These are phyloP conservation scores for Blastobotrys arbuscula DNA, from an alignment of 1,139 yeast species.

Conservation along the genomic window DNA sequence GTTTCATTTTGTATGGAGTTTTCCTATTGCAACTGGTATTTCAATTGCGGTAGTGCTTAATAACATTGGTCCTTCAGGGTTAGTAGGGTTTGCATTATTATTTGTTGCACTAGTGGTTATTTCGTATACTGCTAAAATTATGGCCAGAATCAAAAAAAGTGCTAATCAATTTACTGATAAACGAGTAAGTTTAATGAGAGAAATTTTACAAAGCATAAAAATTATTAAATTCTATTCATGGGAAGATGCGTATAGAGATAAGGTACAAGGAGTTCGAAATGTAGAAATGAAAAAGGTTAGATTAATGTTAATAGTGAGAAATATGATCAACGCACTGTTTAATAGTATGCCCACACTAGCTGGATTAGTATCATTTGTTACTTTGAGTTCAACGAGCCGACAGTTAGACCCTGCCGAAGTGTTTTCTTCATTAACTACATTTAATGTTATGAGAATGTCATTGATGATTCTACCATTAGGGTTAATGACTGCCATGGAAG, in stretches of 20 bases:
- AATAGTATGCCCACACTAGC: slow-evolving; percentile 63
- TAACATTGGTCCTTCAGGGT: slow-evolving; percentile 68
- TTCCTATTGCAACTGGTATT: slow-evolving; percentile 61
- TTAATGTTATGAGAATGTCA: slow-evolving; percentile 65
- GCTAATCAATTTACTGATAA: slow-evolving; percentile 50
- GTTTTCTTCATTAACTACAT: slow-evolving; percentile 76
- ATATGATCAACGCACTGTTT: slow-evolving; percentile 52
- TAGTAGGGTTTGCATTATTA: slow-evolving; percentile 55
- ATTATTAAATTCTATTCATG: slow-evolving; percentile 70
- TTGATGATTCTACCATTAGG: slow-evolving; percentile 68
- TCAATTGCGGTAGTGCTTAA: slow-evolving; percentile 58
- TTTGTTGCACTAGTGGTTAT: slow-evolving; percentile 29
- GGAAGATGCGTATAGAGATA: slow-evolving; percentile 56
- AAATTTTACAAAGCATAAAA: slow-evolving; percentile 58
- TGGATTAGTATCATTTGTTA: slow-evolving; percentile 69
- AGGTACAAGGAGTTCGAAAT: slow-evolving; percentile 43
- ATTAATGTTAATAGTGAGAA: slow-evolving; percentile 37
- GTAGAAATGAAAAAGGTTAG: slow-evolving; percentile 39
- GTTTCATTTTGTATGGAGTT: slow-evolving; percentile 58
- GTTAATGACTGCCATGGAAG: slow-evolving; percentile 57
- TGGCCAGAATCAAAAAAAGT: slow-evolving; percentile 41
- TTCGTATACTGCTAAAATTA: slow-evolving; percentile 33
- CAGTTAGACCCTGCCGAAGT: slow-evolving; percentile 59
- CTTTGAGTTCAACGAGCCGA: slow-evolving; percentile 55
- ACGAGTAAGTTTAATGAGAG: slow-evolving; percentile 58